Percentiles rank a stretch among this genome's conserved stretches.
Evolutionary conservation across 495 filamentous ascomycete genomes (phyloP).

Genomic region (Lepraria neglecta): DNA sequence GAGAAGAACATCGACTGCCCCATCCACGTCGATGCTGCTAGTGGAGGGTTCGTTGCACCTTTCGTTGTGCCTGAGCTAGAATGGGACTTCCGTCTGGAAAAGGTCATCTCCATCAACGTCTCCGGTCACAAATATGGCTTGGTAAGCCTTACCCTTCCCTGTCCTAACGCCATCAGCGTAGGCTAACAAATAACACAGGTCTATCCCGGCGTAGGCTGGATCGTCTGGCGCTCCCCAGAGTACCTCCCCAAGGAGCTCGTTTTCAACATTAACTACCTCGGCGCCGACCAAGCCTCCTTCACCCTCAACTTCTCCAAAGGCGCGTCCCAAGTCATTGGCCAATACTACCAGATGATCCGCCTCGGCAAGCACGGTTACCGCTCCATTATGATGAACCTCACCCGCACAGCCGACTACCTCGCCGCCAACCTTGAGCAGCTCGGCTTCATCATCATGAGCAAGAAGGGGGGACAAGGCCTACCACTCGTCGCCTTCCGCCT

Average conservation of each 20-base stretch:
- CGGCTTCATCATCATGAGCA: constrained; percentile 80
- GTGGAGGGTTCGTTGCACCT: constrained; percentile 83
- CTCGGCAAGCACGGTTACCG: constrained; percentile 84
- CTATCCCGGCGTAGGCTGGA: constrained; percentile 91
- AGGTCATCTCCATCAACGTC: constrained; percentile 86
- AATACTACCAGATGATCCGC: constrained; percentile 93
- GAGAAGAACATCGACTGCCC: constrained; percentile 65
- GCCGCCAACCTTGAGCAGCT: constrained; percentile 58
- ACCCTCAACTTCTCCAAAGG: constrained; percentile 97
- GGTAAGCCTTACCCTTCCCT: constrained; percentile 29
- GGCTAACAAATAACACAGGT: constrained; percentile 38
- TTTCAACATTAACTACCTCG: constrained; percentile 97
- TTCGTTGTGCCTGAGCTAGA: constrained; percentile 73
- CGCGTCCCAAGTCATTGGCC: constrained; percentile 84
- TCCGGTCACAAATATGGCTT: constrained; percentile 83
- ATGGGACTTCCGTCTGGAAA: constrained; percentile 85
- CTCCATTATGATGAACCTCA: constrained; percentile 81
- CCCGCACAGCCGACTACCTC: constrained; percentile 75
- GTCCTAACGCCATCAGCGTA: neutral
- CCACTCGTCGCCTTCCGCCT: constrained; percentile 84
- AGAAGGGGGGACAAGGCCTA: constrained; percentile 64
- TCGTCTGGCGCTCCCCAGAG: constrained; percentile 77
- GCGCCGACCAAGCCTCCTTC: constrained; percentile 90
- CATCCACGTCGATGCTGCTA: constrained; percentile 88
- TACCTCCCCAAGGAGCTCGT: constrained; percentile 84